phyloP scores from a whole-genome alignment of 257 asterid species.

The Vinca minor region DNA sequence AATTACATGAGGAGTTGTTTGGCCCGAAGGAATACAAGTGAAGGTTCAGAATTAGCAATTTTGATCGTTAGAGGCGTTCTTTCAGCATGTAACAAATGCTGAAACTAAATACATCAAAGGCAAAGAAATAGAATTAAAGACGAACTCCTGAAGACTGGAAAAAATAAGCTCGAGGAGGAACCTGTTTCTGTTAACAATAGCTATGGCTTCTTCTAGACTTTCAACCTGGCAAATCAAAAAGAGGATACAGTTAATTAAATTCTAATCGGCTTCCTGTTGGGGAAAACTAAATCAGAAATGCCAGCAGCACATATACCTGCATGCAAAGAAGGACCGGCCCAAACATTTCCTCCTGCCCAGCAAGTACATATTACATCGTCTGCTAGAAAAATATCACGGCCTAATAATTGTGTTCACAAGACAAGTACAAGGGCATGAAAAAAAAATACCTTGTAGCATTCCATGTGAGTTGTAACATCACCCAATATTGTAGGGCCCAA shows the following conservation, averaged over 20 bases:
- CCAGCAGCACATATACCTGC: constrained; percentile 25
- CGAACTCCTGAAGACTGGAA: background rate
- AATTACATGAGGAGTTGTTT: background rate
- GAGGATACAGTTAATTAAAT: constrained; percentile 3
- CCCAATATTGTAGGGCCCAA: constrained; percentile 39
- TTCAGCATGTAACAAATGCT: background rate
- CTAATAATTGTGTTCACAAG: constrained; percentile 1
- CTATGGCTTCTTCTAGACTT: constrained; percentile 35
- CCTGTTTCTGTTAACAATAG: constrained; percentile 36
- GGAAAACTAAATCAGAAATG: background rate
- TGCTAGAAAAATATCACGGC: constrained; percentile 4
- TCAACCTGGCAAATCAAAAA: constrained; percentile 27
- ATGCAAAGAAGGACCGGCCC: constrained; percentile 50
- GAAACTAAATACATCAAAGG: background rate
- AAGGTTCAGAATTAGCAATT: background rate
- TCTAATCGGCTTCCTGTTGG: background rate
- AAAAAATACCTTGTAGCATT: constrained; percentile 40
- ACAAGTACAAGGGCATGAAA: constrained; percentile 1
- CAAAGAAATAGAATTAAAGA: background rate
- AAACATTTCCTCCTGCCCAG: constrained; percentile 34
- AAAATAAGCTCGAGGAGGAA: constrained; percentile 12
- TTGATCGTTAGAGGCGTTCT: background rate
- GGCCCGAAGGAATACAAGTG: background rate
- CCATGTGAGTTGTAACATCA: constrained; percentile 34
- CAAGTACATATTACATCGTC: background rate